These are phyloP conservation scores for Vitis rotundifolia DNA, from an alignment of 164 flowering plant genomes.

Conservation along the genomic window DNA sequence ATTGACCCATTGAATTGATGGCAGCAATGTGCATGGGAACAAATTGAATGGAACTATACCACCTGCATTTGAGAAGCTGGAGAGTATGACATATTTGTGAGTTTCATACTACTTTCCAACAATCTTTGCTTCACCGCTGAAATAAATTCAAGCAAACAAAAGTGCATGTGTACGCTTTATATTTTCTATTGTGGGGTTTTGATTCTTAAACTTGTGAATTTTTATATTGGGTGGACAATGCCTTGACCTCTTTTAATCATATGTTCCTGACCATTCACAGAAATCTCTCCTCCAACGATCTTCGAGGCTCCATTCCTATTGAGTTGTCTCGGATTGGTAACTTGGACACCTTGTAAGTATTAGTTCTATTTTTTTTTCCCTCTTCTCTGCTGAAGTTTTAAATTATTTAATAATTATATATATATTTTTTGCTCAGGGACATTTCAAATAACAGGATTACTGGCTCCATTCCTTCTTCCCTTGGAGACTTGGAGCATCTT, in stretches of 20 bases:
- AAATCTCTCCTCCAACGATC: slow-evolving; percentile 74
- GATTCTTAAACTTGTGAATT: not conserved
- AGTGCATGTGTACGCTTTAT: not conserved
- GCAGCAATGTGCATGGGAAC: slow-evolving; percentile 79
- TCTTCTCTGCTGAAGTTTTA: not conserved
- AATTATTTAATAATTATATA: not conserved
- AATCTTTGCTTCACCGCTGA: not conserved
- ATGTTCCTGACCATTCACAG: slow-evolving; percentile 30
- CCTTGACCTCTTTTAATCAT: not conserved
- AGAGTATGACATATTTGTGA: slow-evolving; percentile 85
- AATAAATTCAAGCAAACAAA: not conserved
- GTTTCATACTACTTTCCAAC: slow-evolving; percentile 19
- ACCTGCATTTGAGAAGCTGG: slow-evolving; percentile 59
- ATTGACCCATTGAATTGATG: slow-evolving; percentile 12
- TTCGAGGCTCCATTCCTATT: slow-evolving; percentile 77
- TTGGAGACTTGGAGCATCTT: slow-evolving; percentile 97
- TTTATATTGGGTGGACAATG: not conserved
- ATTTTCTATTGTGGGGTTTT: not conserved
- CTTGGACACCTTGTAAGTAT: slow-evolving; percentile 85
- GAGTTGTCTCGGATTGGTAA: slow-evolving; percentile 91
- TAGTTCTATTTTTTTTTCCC: slow-evolving; percentile 8
- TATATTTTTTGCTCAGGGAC: slow-evolving; percentile 50
- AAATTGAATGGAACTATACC: slow-evolving; percentile 83
- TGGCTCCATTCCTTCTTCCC: slow-evolving; percentile 77
- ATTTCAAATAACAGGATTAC: slow-evolving; percentile 70